Base-by-base conservation (phyloP, 225 moss, liverwort and hornwort genomes). In the Sphagnum tenellum region DNA sequence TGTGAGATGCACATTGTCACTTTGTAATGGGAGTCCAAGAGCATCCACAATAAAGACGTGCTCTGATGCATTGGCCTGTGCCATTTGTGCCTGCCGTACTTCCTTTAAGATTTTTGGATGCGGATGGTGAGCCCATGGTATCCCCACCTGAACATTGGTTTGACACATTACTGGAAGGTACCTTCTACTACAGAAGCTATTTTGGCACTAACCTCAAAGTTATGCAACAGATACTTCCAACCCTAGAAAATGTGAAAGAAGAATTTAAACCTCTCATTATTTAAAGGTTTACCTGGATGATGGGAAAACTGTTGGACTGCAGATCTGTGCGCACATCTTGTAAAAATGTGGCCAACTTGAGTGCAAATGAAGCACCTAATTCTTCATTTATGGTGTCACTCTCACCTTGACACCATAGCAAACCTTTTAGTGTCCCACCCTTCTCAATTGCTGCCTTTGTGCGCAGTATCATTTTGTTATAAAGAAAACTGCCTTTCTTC, bases 361-460 rank as follows among this genome's bases (percentile, higher is more conserved):
- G 60, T 60, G 75, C 70, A 49, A 84, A 90, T 0, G 69, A 45
- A n/a, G 67, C 76, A 12, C 78, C 82, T 13, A 62, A 58, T 44
- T 82, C 66, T 54, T 75, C 63, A 45, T 71, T 70, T 44, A 13
- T 12, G 57, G 64, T 56, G 55, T 90, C 89, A 59, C 82, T 87
- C 73, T 90, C 89, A 29, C 89, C 89, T 75, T 90, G 89, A 58
- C 88, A 90, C 88, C 89, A 90, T 55, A 90, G 61, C 44, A 90
- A 44, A n/a, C 80, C 88, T 61, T 65, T 75, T 60, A 90, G 60
- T 44, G 12, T 61, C 5, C 80, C 82, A 3, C 80, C 80, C 5
- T 62, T 58, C 45, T 67, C 50, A 13, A 76, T 53, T 3, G 88
- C 82, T 9, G 76, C 75, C 67, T 77, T 73, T 13, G 87, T 80